Conservation (phyloP, 805 yeast species). For the Candida silvatica region DNA sequence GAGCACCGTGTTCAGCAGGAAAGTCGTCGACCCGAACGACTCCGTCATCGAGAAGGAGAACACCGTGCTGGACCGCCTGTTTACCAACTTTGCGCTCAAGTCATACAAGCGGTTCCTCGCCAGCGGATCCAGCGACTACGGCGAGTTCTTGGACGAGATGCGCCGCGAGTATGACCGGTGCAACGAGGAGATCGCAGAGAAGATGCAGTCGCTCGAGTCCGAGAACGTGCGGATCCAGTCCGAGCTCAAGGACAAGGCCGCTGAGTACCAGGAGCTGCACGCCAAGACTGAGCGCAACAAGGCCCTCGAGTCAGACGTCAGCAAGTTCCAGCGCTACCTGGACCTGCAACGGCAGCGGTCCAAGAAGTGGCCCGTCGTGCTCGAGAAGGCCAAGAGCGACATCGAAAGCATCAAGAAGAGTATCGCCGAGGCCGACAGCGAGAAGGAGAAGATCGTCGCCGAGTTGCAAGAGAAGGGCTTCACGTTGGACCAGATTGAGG, state of each 20-base stretch:
- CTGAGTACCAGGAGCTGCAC: conserved; percentile 38
- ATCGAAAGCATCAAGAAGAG: conserved; percentile 33
- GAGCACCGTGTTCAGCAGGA: conserved; percentile 14
- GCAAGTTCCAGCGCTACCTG: conserved; percentile 64
- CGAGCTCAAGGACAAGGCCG: conserved; percentile 32
- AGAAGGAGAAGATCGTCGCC: conserved; percentile 30
- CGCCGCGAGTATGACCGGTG: conserved; percentile 44
- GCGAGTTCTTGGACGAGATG: conserved; percentile 46
- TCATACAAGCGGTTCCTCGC: conserved; percentile 58
- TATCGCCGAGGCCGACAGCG: conserved; percentile 29
- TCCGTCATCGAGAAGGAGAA: conserved; percentile 19
- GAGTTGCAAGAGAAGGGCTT: conserved; percentile 47
- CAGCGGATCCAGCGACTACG: conserved; percentile 54
- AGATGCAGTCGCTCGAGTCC: conserved; percentile 31
- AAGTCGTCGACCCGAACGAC: conserved; percentile 13
- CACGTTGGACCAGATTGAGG: conserved; percentile 55
- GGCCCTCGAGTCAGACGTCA: conserved; percentile 63
- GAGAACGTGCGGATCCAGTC: conserved; percentile 32
- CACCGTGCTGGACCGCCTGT: conserved; percentile 20
- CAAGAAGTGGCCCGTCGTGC: conserved; percentile 50
- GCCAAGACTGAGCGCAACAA: conserved; percentile 47
- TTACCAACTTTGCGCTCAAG: conserved; percentile 45
- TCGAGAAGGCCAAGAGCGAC: conserved; percentile 51
- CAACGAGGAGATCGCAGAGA: conserved; percentile 38
- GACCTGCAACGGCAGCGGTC: conserved; percentile 58